Evolutionary conservation across 352 stramenopile species (phyloP), one percentile per base, ranked within the genome.

Genomic region (Pythium aristosporum): DNA sequence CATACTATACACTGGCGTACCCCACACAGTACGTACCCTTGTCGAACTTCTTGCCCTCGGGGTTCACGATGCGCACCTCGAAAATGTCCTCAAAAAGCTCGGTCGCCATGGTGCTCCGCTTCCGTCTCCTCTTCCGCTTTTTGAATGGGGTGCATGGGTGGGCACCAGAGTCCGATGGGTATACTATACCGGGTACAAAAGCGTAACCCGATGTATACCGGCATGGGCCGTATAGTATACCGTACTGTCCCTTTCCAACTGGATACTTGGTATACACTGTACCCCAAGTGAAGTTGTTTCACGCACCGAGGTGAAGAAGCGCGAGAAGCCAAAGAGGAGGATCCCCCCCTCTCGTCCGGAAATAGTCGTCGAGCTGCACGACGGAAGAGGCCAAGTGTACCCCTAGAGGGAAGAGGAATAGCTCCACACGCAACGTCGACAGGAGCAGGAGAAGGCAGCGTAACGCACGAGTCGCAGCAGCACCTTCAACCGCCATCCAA

Each of bases 81-180:
- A 99, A 99, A 64, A 99, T 99, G 78, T 99, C 97, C 80, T 99
- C 96, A 86, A 99, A 99, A 51, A 99, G 74, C 70, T 96, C 85
- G 23, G 87, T 93, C 73, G 87, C 83, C 87, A 96, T 96, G 57
- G 49, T 65, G 25, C 32, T 61, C 52, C 51, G 2, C 62, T 57
- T 32, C 11, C 23, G 10, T 57, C 43, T 25, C 57, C 32, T 61
- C 44, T 16, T 13, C 48, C 15, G 34, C 8, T 50, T 44, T 28
- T 62, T 70, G 63, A 37, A 47, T 63, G 53, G 44, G 23, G 41
- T 30, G 54, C 59, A 61, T 51, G 11, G 37, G 8, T 39, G 34
- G 34, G 34, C 34, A 30, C 25, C 11, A 15, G 39, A 18, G 18
- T 46, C 13, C 15, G 43, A n/a, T 4, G 52, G 15, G 52, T 67